Percentiles rank a stretch among this genome's conserved stretches.
These are phyloP conservation scores for Fusarium oligoseptatum DNA, from an alignment of 2,329 filamentous ascomycete species.

Conservation along the genomic window DNA sequence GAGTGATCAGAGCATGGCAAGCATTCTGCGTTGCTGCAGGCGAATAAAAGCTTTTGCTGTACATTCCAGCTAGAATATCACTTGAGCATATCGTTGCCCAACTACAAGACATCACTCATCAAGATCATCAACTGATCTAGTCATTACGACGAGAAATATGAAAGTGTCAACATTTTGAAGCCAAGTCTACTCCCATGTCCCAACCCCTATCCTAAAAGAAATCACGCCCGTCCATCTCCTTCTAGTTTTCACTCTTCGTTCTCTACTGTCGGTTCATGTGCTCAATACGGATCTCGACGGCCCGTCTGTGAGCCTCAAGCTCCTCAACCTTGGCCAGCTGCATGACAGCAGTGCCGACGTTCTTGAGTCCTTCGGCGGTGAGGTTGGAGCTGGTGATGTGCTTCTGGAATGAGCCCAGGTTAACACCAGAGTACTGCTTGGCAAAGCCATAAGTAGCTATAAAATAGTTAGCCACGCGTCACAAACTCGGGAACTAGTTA, in stretches of 20 bases:
- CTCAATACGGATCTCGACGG: conserved; percentile 85
- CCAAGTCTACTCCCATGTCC: conserved; percentile 24
- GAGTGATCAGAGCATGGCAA: conserved; percentile 29
- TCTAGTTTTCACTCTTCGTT: conserved; percentile 7
- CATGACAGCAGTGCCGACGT: conserved; percentile 93
- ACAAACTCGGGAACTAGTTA: background rate
- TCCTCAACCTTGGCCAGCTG: conserved; percentile 94
- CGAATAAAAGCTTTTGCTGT: conserved; percentile 36
- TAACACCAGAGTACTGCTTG: conserved; percentile 98
- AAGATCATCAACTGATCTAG: background rate
- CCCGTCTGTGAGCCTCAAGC: conserved; percentile 90
- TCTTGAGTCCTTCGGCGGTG: conserved; percentile 84
- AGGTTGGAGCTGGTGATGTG: conserved; percentile 97
- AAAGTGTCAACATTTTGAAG: conserved; percentile 11
- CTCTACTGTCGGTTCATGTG: conserved; percentile 56
- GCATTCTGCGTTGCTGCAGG: conserved; percentile 30
- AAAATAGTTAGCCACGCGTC: conserved; percentile 36
- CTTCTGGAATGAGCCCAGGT: conserved; percentile 95
- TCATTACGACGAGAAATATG: background rate
- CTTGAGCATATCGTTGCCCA: conserved; percentile 8
- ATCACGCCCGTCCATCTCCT: conserved; percentile 23
- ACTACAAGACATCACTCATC: background rate
- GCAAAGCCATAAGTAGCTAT: conserved; percentile 96
- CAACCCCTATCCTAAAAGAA: conserved; percentile 24
- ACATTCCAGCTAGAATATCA: conserved; percentile 33